Conservation (phyloP, 163 green algal genomes). For the Scenedesmus sp. region DNA sequence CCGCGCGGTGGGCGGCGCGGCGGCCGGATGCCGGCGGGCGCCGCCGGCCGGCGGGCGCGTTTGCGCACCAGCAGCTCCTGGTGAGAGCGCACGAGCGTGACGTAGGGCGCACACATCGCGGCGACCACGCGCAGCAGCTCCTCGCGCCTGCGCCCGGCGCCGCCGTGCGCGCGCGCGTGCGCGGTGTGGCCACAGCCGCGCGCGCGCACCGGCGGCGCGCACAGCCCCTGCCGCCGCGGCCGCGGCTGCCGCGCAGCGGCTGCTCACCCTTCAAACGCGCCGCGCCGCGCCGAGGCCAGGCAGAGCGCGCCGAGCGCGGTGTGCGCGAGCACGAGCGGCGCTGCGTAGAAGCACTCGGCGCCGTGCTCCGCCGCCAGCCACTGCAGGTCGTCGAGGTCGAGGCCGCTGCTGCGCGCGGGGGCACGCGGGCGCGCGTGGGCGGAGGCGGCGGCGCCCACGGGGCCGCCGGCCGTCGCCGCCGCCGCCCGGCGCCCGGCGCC, state of each 20-base stretch:
- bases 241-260: not conserved
- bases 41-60: not conserved
- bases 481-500: too few relatives aligned
- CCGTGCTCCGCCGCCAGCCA: conserved; percentile 1
- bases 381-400: conserved; percentile 22
- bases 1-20: not conserved
- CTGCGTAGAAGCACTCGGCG: not conserved
- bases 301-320: not conserved
- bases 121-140: conserved; percentile 12
- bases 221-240: not conserved
- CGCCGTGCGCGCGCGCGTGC: not conserved
- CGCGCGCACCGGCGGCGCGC: not conserved
- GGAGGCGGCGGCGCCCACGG: too few relatives aligned
- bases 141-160: not conserved
- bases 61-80: conserved; percentile 10
- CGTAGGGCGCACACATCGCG: conserved; percentile 26
- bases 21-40: not conserved
- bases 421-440: not conserved
- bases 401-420: not conserved
- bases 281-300: not conserved
- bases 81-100: conserved; percentile 8
- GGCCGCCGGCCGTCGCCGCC: too few relatives aligned
- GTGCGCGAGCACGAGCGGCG: not conserved
- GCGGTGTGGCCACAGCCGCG: not conserved
- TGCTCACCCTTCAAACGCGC: conserved; percentile 19